Base-by-base conservation (phyloP, 108 stramenopile species). In the Stephanodiscus minutulus region DNA sequence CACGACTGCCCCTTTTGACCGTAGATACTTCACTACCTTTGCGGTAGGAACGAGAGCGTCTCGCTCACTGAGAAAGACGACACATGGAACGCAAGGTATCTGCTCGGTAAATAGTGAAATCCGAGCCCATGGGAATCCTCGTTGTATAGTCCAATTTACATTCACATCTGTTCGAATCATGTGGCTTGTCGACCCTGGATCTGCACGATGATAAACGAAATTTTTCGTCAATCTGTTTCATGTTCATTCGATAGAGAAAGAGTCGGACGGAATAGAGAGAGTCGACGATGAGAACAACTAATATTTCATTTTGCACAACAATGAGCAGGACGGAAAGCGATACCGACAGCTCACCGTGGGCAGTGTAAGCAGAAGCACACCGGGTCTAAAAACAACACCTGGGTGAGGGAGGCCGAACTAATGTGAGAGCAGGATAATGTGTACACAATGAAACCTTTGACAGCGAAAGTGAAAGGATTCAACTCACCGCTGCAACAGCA, bases 161-260 rank as follows among this genome's bases (percentile, higher is more conserved):
- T 90, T 93, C 44, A 92, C 76, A 66, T 95, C 94, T 2, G 91
- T 91, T 61, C 94, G 86, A 28, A 91, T 71, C 80, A 93, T 85
- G 59, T 87, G 90, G 59, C 70, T 65, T 22, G 88, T 83, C 0
- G 86, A 87, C 15, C 91, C 91, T 0, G 89, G 91, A 68, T 95
- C 91, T 39, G 91, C 73, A 41, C 85, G 69, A 54, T 73, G 83
- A 66, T 95, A 95, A 2, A 95, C 91, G 72, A 95, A 95, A 28
- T 85, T 76, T 57, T 87, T 83, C 17, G 90, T 92, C 58, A 91
- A 61, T 27, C 59, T 60, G 15, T n/a, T n/a, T n/a, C n/a, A n/a
- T n/a, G n/a, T n/a, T n/a, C n/a, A n/a, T n/a, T n/a, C n/a, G n/a
- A n/a, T n/a, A n/a, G n/a, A n/a, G n/a, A n/a, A n/a, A n/a, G n/a